Conservation (phyloP, 352 stramenopile species). For the Nothophytophthora sp. region DNA sequence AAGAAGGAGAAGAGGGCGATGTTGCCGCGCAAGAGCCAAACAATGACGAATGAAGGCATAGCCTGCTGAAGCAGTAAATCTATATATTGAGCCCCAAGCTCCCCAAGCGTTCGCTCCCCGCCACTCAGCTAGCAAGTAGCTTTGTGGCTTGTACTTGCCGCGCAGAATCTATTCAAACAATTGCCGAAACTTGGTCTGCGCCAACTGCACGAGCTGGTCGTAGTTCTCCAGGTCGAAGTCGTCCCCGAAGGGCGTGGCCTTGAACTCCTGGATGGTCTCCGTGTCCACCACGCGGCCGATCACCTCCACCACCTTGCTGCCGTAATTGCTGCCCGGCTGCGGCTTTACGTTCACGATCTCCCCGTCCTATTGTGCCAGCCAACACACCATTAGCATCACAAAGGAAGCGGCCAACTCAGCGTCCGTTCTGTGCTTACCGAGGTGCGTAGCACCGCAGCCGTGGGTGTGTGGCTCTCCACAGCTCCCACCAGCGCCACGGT, state of each 20-base stretch:
- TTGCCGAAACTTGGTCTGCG: slow-evolving; percentile 68
- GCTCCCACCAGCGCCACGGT: slow-evolving; percentile 77
- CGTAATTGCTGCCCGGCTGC: slow-evolving; percentile 75
- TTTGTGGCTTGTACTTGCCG: too few species aligned
- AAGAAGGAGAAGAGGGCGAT: slow-evolving; percentile 21
- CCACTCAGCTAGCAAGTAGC: too few species aligned
- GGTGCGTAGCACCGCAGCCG: slow-evolving; percentile 66
- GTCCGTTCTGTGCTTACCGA: slow-evolving; percentile 46
- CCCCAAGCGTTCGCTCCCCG: too few species aligned
- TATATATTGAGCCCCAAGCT: slow-evolving; percentile 28
- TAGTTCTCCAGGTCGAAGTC: slow-evolving; percentile 84
- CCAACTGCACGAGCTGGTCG: slow-evolving; percentile 79
- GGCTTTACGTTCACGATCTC: slow-evolving; percentile 75
- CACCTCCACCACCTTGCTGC: slow-evolving; percentile 86
- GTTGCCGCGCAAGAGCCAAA: background rate
- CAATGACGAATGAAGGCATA: slow-evolving; percentile 3
- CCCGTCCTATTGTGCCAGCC: slow-evolving; percentile 78
- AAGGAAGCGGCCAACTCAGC: too few species aligned
- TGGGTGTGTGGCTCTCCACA: slow-evolving; percentile 76
- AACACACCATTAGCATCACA: too few species aligned
- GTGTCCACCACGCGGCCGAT: slow-evolving; percentile 75
- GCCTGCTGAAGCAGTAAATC: slow-evolving; percentile 8
- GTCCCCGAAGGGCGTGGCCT: slow-evolving; percentile 83
- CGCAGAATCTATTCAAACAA: slow-evolving; percentile 74
- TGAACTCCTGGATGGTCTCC: slow-evolving; percentile 84